Conservation (phyloP, 1,284 basidiomycete genomes). For the Tilletia setariae region DNA sequence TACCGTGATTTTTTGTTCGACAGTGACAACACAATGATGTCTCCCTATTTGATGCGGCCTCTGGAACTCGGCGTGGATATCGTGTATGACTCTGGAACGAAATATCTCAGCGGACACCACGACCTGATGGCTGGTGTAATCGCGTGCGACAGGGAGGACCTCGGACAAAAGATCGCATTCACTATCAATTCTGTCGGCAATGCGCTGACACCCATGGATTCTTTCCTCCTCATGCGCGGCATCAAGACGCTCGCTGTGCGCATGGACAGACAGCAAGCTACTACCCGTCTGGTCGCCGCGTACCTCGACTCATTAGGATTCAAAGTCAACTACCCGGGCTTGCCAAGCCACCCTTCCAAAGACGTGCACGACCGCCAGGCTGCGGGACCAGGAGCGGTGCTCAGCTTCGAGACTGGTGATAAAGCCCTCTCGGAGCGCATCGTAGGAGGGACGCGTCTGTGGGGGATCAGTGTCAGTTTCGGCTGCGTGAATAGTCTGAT, state of each 20-base stretch:
- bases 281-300: conserved; percentile 77
- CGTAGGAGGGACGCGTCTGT: conserved; percentile 84
- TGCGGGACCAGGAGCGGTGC: conserved; percentile 89
- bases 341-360: conserved; percentile 75
- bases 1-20: background rate
- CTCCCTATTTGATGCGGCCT: conserved; percentile 92
- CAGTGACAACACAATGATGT: conserved; percentile 98
- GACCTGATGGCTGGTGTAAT: conserved; percentile 81
- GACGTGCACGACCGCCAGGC: conserved; percentile 71
- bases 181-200: conserved; percentile 97
- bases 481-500: conserved; percentile 97
- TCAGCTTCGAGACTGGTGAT: conserved; percentile 91
- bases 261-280: conserved; percentile 89
- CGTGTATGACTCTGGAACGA: conserved; percentile 96
- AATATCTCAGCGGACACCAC: conserved; percentile 96
- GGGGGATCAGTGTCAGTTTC: conserved; percentile 97
- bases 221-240: conserved; percentile 90
- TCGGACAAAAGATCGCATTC: conserved; percentile 84
- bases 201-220: conserved; percentile 74
- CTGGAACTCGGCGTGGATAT: conserved; percentile 93
- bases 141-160: conserved; percentile 83
- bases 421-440: conserved; percentile 86
- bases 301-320: conserved; percentile 86
- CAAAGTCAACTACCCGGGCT: conserved; percentile 87
- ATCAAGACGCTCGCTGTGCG: conserved; percentile 95